Conservation (phyloP, 306 rosid species). For the Astragalus glycyphyllos region DNA sequence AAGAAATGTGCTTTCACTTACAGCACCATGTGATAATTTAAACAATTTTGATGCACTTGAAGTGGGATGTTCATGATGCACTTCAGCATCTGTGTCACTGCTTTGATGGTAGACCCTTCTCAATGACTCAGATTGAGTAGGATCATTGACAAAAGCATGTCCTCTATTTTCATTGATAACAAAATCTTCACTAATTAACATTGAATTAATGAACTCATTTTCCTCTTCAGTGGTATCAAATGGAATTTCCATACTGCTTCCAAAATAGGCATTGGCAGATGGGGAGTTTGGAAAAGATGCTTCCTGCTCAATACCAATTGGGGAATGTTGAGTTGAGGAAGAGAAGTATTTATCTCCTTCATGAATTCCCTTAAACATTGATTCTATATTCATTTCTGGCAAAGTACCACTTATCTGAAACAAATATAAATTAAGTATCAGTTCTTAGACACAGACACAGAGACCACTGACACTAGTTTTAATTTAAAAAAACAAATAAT, state of each 20-base stretch:
- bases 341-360: neutral
- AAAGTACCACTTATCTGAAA: conserved; percentile 19
- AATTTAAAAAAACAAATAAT: no score
- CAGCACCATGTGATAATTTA: conserved; percentile 19
- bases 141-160: conserved; percentile 15
- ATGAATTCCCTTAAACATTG: neutral
- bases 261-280: neutral
- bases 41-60: conserved; percentile 24
- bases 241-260: neutral
- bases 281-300: neutral
- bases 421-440: conserved; percentile 1
- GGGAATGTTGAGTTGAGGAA: neutral
- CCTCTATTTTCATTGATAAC: neutral
- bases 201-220: conserved; percentile 11
- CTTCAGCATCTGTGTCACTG: conserved; percentile 55
- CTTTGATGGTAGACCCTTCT: conserved; percentile 32
- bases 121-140: conserved; percentile 16
- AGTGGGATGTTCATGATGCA: conserved; percentile 9
- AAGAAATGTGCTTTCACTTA: neutral
- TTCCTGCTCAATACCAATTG: neutral
- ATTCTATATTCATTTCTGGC: neutral
- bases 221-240: conserved; percentile 32
- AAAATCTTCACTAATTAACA: neutral
- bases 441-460: no score
- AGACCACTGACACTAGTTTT: no score